Base-by-base conservation (phyloP, 805 yeast genomes). In the Hanseniaspora taiwanica region DNA sequence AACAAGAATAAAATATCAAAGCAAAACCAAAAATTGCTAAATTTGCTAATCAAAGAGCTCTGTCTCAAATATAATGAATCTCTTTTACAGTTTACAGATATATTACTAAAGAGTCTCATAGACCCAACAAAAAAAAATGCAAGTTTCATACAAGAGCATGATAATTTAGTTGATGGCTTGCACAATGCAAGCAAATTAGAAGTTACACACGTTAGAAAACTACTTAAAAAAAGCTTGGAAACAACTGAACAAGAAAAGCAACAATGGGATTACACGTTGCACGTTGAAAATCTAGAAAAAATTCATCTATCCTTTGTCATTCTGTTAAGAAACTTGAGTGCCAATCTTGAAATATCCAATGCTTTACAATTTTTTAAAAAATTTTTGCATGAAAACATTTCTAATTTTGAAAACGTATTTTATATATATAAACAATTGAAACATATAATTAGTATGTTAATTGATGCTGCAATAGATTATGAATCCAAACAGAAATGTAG, bases 141-240 rank as follows among this genome's bases (percentile, higher is more conserved):
- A n/a, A n/a, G n/a, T n/a, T n/a, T n/a, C n/a, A n/a, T n/a, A n/a
- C n/a, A n/a, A n/a, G n/a, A n/a, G 10, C 10, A 31, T 12, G 18
- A 4, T 8, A 4, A 6, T 18, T 23, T 21, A 18, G 12, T 35
- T 3, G 13, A 27, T 16, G 48, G 46, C 21, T 38, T 54, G n/a
- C 56, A 56, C 3, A 48, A 53, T 36, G 54, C 53, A 7, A 42
- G 52, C 6, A 17, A 52, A 17, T 38, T 55, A 24, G 56, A 55
- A 33, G 18, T 51, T 16, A 43, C 53, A 6, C 47, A 47, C 21
- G 32, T 51, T 13, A 50, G 51, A 34, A 48, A 48, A 33, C 42
- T 45, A 10, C 37, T 53, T n/a, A 23, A 46, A 6, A 43, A 43
- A 27, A 10, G n/a, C n/a, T n/a, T n/a, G n/a, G n/a, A n/a, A n/a